A percentile compares a stretch with the other conserved stretches of the same genome.
Evolutionary conservation across 78 protist genomes (phyloP).

Genomic region (Dictyostelium discoideum): dicty_2.7 NC_007090.3:5061501-5062000

Average conservation of each 20-base stretch:
- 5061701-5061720: background rate
- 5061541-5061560: background rate
- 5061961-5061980: background rate
- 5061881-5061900: background rate
- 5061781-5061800: background rate
- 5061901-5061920: no score
- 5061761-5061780: background rate
- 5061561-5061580: background rate
- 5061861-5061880: background rate
- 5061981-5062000: background rate
- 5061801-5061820: background rate
- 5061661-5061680: background rate
- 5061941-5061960: background rate
- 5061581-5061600: background rate
- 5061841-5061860: background rate
- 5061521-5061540: background rate
- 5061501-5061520: background rate
- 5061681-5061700: background rate
- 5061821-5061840: background rate
- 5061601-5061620: conserved; percentile 17
- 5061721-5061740: background rate
- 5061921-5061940: background rate
- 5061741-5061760: background rate
- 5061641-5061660: background rate
- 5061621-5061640: background rate